Base-by-base conservation (phyloP, 345 rosid genomes). In the Aegle marmelos region DNA sequence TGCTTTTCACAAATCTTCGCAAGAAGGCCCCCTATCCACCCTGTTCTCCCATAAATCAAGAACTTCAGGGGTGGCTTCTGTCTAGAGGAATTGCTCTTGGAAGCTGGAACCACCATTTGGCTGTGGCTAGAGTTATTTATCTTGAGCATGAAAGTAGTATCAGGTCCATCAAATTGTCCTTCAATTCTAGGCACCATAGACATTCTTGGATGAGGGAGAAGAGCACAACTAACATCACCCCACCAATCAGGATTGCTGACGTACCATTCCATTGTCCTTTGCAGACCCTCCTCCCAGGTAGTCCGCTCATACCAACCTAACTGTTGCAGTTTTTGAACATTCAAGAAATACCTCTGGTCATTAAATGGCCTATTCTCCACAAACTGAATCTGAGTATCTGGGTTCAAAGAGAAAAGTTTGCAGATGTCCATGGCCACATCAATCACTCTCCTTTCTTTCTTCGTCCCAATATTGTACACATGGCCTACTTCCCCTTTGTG, bases 11-110 rank as follows among this genome's bases (percentile, higher is more conserved):
- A 90, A 31, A 91, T 31, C 86, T 88, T 85, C 25, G 91, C 91
- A 27, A 92, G 91, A 11, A 91, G 78, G 33, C 95, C 97, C 30
- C 97, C 97, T 2, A 92, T 90, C 97, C 93, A 92, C 48, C 97
- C 95, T 0, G 93, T 91, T 83, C 86, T 86, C 6, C 97, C 97
- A 67, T 91, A 92, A 16, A 92, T 87, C 87, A 91, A 78, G 81
- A 93, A 93, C 84, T 90, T 93, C 22, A 87, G 68, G 11, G 87
- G 70, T 73, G 90, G 73, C 80, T 88, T 92, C 48, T 71, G 85
- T 1, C 83, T 73, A 62, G 90, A 75, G 62, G 72, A 7, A 66
- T 30, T 79, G 74, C 66, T 82, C 77, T 82, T 90, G 24, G 87
- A 65, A 79, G 69, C 70, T 28, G 83, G 85, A 62, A 84, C 73